Percentiles rank a stretch among this genome's conserved stretches.
Conservation (phyloP, 2,329 filamentous ascomycete species). For the Colletotrichum gigasporum region DNA sequence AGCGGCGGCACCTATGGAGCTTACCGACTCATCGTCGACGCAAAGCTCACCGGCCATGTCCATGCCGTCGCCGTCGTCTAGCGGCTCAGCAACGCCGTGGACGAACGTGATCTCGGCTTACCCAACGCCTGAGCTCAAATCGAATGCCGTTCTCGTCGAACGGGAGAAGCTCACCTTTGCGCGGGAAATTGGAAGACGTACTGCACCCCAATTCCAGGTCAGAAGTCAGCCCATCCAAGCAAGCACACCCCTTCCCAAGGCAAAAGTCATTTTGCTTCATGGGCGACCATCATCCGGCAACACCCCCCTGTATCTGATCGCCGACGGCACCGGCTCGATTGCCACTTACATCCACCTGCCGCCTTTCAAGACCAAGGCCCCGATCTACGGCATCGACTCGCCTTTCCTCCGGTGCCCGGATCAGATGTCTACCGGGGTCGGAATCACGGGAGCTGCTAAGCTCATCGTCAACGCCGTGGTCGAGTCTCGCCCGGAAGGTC, state of each 20-base stretch:
- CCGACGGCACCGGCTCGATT: slow-evolving; percentile 11
- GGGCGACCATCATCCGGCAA: not conserved
- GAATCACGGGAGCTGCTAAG: not conserved
- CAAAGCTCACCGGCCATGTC: no score
- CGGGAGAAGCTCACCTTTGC: no score
- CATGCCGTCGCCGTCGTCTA: not conserved
- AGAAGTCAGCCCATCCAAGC: no score
- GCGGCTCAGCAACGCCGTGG: not conserved
- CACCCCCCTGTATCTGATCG: not conserved
- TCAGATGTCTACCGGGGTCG: not conserved
- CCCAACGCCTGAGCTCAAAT: no score
- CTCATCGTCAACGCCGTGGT: not conserved
- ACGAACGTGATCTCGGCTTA: no score
- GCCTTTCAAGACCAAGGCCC: not conserved
- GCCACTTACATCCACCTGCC: slow-evolving; percentile 11
- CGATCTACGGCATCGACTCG: slow-evolving; percentile 10
- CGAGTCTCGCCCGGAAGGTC: not conserved
- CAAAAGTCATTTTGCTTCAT: not conserved
- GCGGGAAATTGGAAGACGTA: no score
- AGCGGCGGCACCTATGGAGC: not conserved
- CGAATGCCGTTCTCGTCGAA: no score
- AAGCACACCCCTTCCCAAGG: not conserved
- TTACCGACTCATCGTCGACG: not conserved
- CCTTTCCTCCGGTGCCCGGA: not conserved
- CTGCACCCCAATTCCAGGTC: no score